A percentile compares a stretch with the other conserved stretches of the same genome.
These are phyloP conservation scores for Russula ochroleuca DNA, from an alignment of 768 basidiomycete species.

Conservation along the genomic window DNA sequence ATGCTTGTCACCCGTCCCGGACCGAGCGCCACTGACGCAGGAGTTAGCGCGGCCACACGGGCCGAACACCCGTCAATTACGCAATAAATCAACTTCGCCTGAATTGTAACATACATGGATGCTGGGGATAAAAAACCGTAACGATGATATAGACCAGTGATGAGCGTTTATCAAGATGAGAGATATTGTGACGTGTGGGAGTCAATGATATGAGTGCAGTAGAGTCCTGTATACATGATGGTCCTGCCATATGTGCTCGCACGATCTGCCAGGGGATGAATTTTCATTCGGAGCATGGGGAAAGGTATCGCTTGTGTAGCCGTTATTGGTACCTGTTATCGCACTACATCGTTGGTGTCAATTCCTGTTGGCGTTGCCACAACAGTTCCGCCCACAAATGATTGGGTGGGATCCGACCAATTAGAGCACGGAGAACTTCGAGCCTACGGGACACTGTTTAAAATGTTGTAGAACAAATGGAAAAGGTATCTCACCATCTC, in stretches of 20 bases:
- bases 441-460: conserved; percentile 51
- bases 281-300: conserved; percentile 6
- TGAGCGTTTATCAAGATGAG: conserved; percentile 22
- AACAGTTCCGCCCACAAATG: conserved; percentile 90
- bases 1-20: conserved; percentile 25
- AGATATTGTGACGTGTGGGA: conserved; percentile 14
- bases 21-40: not conserved
- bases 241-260: conserved; percentile 23
- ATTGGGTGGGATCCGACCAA: conserved; percentile 88
- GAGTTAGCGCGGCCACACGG: not conserved
- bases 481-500: conserved; percentile 58
- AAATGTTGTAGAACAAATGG: not conserved
- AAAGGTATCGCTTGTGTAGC: conserved; percentile 22
- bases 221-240: conserved; percentile 19
- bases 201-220: conserved; percentile 18
- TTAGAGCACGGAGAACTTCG: conserved; percentile 74
- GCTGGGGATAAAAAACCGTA: conserved; percentile 16
- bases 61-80: not conserved
- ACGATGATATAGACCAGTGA: conserved; percentile 20
- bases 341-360: conserved; percentile 22
- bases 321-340: not conserved
- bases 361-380: conserved; percentile 72
- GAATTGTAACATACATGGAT: conserved; percentile 23
- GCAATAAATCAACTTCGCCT: conserved; percentile 20
- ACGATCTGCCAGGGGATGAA: conserved; percentile 1